A percentile compares a stretch with the other conserved stretches of the same genome.
Conservation (phyloP, 75 land plant genomes). For the Azolla pinnata region DNA sequence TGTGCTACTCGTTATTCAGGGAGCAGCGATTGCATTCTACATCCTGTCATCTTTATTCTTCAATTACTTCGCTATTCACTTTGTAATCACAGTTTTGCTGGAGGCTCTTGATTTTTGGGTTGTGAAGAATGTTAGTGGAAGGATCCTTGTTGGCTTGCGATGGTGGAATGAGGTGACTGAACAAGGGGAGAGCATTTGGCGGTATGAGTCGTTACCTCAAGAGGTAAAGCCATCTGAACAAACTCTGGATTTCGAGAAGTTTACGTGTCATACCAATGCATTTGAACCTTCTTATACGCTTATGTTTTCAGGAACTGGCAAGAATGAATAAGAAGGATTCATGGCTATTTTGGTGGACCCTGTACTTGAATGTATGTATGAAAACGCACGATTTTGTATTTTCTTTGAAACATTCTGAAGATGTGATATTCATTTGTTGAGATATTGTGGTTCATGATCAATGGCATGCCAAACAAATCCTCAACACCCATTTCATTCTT, state of each 20-base stretch:
- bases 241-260: neutral
- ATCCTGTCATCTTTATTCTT: slow-evolving; percentile 76
- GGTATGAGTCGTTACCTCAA: slow-evolving; percentile 87
- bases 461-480: too few relatives aligned
- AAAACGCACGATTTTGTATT: too few relatives aligned
- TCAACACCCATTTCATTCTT: too few relatives aligned
- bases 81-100: slow-evolving; percentile 89
- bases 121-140: slow-evolving; percentile 97
- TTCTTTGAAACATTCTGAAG: too few relatives aligned
- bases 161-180: slow-evolving; percentile 99
- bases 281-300: too few relatives aligned
- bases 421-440: too few relatives aligned
- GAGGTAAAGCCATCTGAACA: slow-evolving; percentile 38
- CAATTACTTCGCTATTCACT: slow-evolving; percentile 79
- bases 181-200: slow-evolving; percentile 94
- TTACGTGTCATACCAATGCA: too few relatives aligned
- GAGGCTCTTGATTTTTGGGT: slow-evolving; percentile 98
- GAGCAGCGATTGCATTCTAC: slow-evolving; percentile 84
- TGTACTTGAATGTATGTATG: slow-evolving; percentile 44
- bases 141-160: slow-evolving; percentile 88
- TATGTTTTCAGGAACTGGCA: slow-evolving; percentile 78
- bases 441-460: too few relatives aligned
- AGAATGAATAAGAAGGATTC: slow-evolving; percentile 95
- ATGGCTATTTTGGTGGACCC: slow-evolving; percentile 99
- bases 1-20: too few relatives aligned